Evolutionary conservation across 352 stramenopile genomes (phyloP), one percentile per base, ranked within the genome.

Genomic region (Phytophthora podocarpi): DNA sequence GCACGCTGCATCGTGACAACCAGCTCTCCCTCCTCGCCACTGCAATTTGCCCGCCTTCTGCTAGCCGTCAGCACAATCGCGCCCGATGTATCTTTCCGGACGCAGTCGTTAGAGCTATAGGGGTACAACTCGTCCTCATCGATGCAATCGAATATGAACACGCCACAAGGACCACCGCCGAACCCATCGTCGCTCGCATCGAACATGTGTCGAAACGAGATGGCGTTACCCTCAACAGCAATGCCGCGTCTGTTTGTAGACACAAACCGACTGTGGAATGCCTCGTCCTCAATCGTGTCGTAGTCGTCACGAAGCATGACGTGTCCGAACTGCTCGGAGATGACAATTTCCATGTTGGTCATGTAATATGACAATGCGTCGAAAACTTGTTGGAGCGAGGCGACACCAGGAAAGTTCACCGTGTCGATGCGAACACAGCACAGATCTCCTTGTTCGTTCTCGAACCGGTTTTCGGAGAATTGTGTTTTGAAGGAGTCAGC

Each of bases 271-370:
- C 56, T 69, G 49, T 75, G 61, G 16, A 61, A 59, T 13, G 61
- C 57, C 21, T 60, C 42, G 39, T 57, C 40, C 5, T 76, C 59
- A 23, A 71, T 41, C 4, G 51, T 56, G 30, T 74, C 67, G 35
- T 80, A 69, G 43, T 74, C 63, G 5, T 82, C 73, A 11, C 70
- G 67, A 37, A 80, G 55, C 43, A 72, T 75, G 18, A 77, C 49
- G n/a, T 65, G 59, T 0, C 65, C 72, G 4, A 79, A 32, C 5
- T 63, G 47, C 43, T 83, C 71, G 1, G 68, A 76, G 18, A 74
- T 62, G 34, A 56, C 58, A 46, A 83, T 80, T 42, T 83, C 71
- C 45, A 79, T 74, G 36, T 81, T 78, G 24, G 31, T 34, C 28
- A 66, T 50, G 40, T 64, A 77, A 23, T 70, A 76, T 20, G 54